Evolutionary conservation across 108 stramenopile species (phyloP), one percentile per base, ranked within the genome.

Genomic region (Skeletonema menzelii): DNA sequence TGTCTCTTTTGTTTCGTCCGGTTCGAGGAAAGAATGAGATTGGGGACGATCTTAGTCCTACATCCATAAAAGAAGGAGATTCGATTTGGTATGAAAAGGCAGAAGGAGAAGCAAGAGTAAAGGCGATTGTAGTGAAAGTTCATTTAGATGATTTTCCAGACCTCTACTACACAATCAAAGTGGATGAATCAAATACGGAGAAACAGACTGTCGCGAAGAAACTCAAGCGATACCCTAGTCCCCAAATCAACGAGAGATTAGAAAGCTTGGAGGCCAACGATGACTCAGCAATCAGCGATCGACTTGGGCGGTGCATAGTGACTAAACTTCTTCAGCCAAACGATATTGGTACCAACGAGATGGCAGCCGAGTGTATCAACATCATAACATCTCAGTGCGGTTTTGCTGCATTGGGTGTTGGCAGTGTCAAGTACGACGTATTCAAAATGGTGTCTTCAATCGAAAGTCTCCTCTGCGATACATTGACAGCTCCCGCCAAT

Each of bases 101-200:
- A 63, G 83, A 82, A 27, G 66, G 58, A n/a, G 27, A 72, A 27
- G 32, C 47, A 31, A 59, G 83, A 59, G 75, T 81, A 19, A 71
- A 59, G 59, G 79, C 69, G 26, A 74, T 57, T 28, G 74, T 94
- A 30, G 59, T 87, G 1, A 91, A 91, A 72, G 75, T 90, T 34
- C 93, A 94, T 57, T 80, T 65, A 4, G 93, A 94, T 68, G 73
- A 86, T 31, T 87, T 86, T 47, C 77, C 84, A 15, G 80, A 87
- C 46, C 55, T 88, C 7, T 94, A 90, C 61, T 94, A 87, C 56
- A 87, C 90, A 15, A 88, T 94, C 46, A 68, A 57, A 55, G 64
- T 69, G 30, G 78, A 75, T 38, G 60, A 59, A n/a, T 56, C 61
- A 38, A 59, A 67, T 12, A 24, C 47, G 28, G 92, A 93, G 59